These are phyloP conservation scores for Fusarium setosum DNA, from an alignment of 2,329 filamentous ascomycete genomes.

Conservation along the genomic window DNA sequence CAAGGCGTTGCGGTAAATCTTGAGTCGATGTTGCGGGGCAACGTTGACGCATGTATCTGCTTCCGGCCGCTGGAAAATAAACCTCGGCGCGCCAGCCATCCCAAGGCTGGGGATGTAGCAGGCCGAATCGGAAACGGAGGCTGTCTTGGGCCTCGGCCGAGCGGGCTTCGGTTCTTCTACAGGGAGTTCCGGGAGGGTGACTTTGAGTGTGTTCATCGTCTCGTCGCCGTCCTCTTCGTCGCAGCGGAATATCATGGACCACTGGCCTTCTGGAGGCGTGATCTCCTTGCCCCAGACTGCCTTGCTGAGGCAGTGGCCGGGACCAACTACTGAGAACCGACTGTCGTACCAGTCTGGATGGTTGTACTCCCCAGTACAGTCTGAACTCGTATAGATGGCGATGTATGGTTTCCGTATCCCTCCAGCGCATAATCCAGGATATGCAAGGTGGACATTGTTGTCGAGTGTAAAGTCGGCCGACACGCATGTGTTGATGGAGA, in stretches of 20 bases:
- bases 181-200: constrained; percentile 3
- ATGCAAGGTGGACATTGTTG: constrained; percentile 5
- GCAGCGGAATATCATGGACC: constrained; percentile 21
- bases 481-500: constrained; percentile 15
- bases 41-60: constrained; percentile 20
- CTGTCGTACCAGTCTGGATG: constrained; percentile 8
- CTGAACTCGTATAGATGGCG: background rate
- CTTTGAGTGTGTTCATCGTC: background rate
- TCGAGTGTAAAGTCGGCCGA: constrained; percentile 24
- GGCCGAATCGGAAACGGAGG: constrained; percentile 23
- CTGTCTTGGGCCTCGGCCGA: background rate
- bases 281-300: constrained; percentile 5
- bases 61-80: constrained; percentile 11
- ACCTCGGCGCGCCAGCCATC: constrained; percentile 2
- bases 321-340: background rate
- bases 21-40: constrained; percentile 6
- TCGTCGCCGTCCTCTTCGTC: background rate
- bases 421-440: constrained; percentile 9
- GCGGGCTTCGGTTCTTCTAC: background rate
- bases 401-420: constrained; percentile 1
- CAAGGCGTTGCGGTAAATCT: constrained; percentile 17
- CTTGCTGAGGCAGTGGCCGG: constrained; percentile 14
- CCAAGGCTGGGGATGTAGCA: constrained; percentile 15
- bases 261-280: background rate
- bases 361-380: constrained; percentile 8